Percentiles rank a stretch among this genome's conserved stretches.
phyloP scores from a whole-genome alignment of 805 yeast species.

The Myxozyma sirexii region DNA sequence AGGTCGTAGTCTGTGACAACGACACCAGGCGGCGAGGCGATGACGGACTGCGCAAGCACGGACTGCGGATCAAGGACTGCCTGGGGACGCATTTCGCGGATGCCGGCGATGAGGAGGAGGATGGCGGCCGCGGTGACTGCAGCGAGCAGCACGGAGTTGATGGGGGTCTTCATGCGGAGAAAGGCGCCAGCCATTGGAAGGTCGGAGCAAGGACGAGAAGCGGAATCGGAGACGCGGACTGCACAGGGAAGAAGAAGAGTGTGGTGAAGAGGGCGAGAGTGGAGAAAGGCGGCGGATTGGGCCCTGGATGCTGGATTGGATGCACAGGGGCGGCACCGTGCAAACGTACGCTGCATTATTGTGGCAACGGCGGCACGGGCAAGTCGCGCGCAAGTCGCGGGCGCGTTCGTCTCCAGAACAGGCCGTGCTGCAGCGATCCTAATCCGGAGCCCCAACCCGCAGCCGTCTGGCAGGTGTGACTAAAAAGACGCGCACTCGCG shows the following conservation, averaged over 20 bases:
- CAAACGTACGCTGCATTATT: background rate
- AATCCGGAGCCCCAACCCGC: background rate
- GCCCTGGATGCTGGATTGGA: no score
- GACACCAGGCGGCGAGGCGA: background rate
- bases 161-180: slow-evolving; percentile 5
- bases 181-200: slow-evolving; percentile 1
- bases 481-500: no score
- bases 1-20: background rate
- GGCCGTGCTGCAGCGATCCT: background rate
- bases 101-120: slow-evolving; percentile 12
- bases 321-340: background rate
- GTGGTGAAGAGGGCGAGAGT: slow-evolving; percentile 1
- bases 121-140: slow-evolving; percentile 10
- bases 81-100: background rate
- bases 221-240: no score
- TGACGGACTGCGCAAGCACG: background rate
- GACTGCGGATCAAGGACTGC: background rate
- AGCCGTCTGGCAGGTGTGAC: no score
- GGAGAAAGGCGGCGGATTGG: no score
- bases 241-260: background rate
- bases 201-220: background rate
- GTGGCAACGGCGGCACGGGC: background rate
- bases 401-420: background rate
- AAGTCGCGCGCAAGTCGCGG: background rate
- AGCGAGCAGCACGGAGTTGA: slow-evolving; percentile 1